A percentile compares a stretch with the other conserved stretches of the same genome.
These are phyloP conservation scores for Pugionium dolabratum DNA, from an alignment of 345 rosid genomes.

Conservation along the genomic window DNA sequence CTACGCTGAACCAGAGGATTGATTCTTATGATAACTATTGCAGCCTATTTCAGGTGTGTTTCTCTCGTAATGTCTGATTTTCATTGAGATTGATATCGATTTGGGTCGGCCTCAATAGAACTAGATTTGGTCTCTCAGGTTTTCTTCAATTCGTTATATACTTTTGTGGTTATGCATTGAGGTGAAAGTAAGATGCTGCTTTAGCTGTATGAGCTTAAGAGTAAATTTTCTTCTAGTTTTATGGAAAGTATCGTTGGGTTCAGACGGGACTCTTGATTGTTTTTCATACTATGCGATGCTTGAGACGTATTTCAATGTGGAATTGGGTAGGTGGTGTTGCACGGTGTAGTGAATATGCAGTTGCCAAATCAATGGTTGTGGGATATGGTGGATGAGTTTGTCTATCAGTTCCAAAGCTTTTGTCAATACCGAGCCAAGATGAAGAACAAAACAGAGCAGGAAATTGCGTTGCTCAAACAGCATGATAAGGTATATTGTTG, in stretches of 20 bases:
- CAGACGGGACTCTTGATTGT: neutral
- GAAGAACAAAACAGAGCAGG: slow-evolving; percentile 91
- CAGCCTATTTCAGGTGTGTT: slow-evolving; percentile 69
- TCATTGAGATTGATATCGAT: neutral
- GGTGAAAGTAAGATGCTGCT: neutral
- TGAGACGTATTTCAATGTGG: neutral
- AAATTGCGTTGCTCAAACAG: slow-evolving; percentile 76
- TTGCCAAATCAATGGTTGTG: slow-evolving; percentile 98
- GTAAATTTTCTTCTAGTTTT: neutral
- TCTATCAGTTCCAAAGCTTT: slow-evolving; percentile 95
- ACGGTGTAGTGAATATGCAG: slow-evolving; percentile 94
- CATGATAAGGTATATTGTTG: slow-evolving; percentile 59
- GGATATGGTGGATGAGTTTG: slow-evolving; percentile 99
- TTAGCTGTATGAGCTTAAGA: neutral
- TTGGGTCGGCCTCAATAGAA: neutral
- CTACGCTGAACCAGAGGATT: slow-evolving; percentile 88
- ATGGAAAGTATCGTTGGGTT: neutral
- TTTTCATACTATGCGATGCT: neutral
- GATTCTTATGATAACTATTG: slow-evolving; percentile 98
- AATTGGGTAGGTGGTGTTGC: slow-evolving; percentile 71
- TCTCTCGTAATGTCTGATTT: neutral
- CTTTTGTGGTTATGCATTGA: neutral
- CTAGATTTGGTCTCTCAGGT: neutral
- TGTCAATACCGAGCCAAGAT: slow-evolving; percentile 95
- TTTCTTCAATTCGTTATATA: too few species aligned